Percentiles rank a stretch among this genome's conserved stretches.
Conservation (phyloP, 2,329 filamentous ascomycete species). For the Calonectria hawksworthii region DNA sequence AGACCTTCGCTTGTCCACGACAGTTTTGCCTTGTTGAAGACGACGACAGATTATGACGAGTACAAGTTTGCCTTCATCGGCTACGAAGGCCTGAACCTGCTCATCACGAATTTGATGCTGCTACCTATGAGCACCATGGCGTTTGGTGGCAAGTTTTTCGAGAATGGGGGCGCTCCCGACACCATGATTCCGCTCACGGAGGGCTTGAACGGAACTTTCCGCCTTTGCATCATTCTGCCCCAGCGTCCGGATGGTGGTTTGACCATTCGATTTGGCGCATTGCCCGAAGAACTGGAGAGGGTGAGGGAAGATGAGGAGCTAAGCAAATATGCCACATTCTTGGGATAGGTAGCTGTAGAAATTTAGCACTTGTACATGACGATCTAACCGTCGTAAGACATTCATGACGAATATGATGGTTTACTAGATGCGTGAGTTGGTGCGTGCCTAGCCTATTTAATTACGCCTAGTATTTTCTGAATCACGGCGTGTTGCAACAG, state of each 20-base stretch:
- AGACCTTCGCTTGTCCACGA: slow-evolving; percentile 47
- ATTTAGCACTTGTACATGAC: neutral
- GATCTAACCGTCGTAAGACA: too few relatives aligned
- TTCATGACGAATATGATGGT: too few relatives aligned
- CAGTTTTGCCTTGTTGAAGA: slow-evolving; percentile 44
- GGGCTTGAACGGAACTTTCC: slow-evolving; percentile 40
- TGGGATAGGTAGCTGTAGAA: neutral
- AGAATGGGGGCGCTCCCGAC: slow-evolving; percentile 44
- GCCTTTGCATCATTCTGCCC: slow-evolving; percentile 45
- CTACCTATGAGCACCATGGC: slow-evolving; percentile 43
- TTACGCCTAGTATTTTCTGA: too few relatives aligned
- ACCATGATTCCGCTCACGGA: slow-evolving; percentile 47
- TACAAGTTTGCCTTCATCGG: slow-evolving; percentile 43
- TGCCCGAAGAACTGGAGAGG: slow-evolving; percentile 47
- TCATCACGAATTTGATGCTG: slow-evolving; percentile 50
- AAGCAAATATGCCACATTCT: slow-evolving; percentile 36
- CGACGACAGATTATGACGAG: slow-evolving; percentile 42
- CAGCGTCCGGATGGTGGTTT: slow-evolving; percentile 46
- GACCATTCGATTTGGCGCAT: slow-evolving; percentile 45
- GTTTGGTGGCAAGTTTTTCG: slow-evolving; percentile 46
- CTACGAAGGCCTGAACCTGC: slow-evolving; percentile 43
- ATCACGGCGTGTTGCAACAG: too few relatives aligned
- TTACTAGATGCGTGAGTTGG: neutral
- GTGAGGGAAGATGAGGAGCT: slow-evolving; percentile 45
- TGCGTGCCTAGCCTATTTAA: neutral